Base-by-base conservation (phyloP, 2,329 filamentous ascomycete species). In the Fonsecaea pugnacius region DNA sequence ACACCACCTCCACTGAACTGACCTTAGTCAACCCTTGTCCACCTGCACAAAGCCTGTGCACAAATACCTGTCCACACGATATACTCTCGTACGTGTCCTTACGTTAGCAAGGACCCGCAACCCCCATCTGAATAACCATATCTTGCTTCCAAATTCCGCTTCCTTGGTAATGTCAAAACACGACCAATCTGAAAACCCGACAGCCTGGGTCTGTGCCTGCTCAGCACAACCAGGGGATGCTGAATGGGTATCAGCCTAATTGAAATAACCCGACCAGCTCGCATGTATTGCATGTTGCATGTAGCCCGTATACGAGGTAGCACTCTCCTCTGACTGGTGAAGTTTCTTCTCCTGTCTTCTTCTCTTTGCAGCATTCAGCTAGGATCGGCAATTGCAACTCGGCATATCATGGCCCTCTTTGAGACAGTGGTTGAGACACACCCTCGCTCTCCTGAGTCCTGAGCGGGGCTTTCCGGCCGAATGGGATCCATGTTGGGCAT, bases 171-270 rank as follows among this genome's bases (percentile, higher is more conserved):
- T 48, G 8, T 5, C 21, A 18, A 18, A 43, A 43, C 16, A 21
- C 43, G 10, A 48, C 43, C 43, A 14, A 53, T 32, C n/a, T 53
- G 51, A 10, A 53, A 53, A 53, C 18, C 8, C 51, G 16, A 52
- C 46, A 52, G 57, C 57, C 32, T 50, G 32, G 32, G 18, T 24
- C 8, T 5, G 18, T 38, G 32, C 35, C 32, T 10, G n/a, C 27
- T 52, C 57, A 59, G 46, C 43, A 51, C 56, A 58, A 18, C 56
- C 56, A 21, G 21, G 38, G 33, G 12, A 2, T 55, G 48, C n/a
- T 36, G 58, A 21, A 30, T 43, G 33, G 24, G 30, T 59, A 59
- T 46, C 57, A 59, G 57, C 30, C 57, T 59, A 59, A 59, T 59
- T 59, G 43, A 59, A 59, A 59, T 50, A 18, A 52, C 57, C 46